Evolutionary conservation across 352 stramenopile species (phyloP).

Genomic region (Plasmopara viticola): DNA sequence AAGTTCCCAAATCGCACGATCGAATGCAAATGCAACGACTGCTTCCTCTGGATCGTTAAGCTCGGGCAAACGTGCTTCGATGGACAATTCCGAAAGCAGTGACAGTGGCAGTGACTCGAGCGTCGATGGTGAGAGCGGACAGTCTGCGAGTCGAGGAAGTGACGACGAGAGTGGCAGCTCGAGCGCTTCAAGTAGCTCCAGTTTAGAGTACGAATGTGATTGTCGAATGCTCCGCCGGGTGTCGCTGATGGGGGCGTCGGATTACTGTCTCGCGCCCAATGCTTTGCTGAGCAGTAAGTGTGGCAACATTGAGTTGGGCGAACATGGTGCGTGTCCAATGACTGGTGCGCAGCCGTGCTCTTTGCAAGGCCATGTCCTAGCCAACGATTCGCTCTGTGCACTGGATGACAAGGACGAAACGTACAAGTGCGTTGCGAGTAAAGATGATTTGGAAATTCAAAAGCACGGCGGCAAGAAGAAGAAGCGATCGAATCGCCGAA

Average conservation of each 20-base stretch:
- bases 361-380: slow-evolving; percentile 46
- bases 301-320: slow-evolving; percentile 43
- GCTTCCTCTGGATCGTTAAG: slow-evolving; percentile 11
- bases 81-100: not conserved
- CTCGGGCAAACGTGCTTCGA: not conserved
- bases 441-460: slow-evolving; percentile 56
- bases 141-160: slow-evolving; percentile 4
- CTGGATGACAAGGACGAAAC: slow-evolving; percentile 55
- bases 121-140: not conserved
- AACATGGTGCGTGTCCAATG: slow-evolving; percentile 50
- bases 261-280: slow-evolving; percentile 53
- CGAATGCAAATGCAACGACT: slow-evolving; percentile 6
- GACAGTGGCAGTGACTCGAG: not conserved
- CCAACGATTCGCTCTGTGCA: slow-evolving; percentile 52
- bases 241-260: slow-evolving; percentile 63
- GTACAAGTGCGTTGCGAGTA: slow-evolving; percentile 70
- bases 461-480: slow-evolving; percentile 45
- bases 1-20: slow-evolving; percentile 1
- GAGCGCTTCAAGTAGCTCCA: slow-evolving; percentile 23
- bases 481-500: slow-evolving; percentile 15
- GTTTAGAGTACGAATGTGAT: slow-evolving; percentile 35
- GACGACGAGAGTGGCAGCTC: slow-evolving; percentile 14
- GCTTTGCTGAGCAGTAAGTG: slow-evolving; percentile 55
- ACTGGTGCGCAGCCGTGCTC: slow-evolving; percentile 50
- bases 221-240: slow-evolving; percentile 39